Conservation (phyloP, 345 rosid species). For the Durio zibethinus region DNA sequence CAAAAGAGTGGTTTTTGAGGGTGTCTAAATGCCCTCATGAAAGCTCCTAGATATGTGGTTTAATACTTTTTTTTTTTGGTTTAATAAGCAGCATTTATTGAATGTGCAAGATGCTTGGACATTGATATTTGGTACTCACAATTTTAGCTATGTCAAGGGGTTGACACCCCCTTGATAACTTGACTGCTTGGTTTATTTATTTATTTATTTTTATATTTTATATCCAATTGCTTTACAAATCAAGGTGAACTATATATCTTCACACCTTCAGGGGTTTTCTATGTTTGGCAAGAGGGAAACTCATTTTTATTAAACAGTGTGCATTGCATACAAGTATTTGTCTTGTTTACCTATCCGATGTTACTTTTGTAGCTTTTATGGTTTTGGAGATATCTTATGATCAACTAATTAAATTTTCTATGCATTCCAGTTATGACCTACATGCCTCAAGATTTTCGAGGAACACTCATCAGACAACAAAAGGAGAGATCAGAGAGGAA, state of each 20-base stretch:
- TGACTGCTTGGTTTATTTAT: not conserved
- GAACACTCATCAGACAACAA: slow-evolving; percentile 78
- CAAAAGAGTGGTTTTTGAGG: not conserved
- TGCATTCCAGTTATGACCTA: slow-evolving; percentile 84
- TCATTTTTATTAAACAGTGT: not conserved
- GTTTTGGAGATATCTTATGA: not conserved
- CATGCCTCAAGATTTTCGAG: slow-evolving; percentile 99
- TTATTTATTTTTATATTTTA: not conserved
- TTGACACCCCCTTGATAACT: not conserved
- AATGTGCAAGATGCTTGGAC: not conserved
- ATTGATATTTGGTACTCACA: not conserved
- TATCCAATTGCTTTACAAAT: not conserved
- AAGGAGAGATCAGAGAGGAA: slow-evolving; percentile 96
- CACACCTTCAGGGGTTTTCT: not conserved
- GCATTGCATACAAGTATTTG: not conserved
- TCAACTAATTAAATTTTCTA: not conserved
- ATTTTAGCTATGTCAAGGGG: not conserved
- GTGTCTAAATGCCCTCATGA: not conserved
- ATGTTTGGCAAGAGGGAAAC: not conserved
- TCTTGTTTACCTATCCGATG: not conserved
- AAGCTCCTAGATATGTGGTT: not conserved
- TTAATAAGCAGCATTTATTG: not conserved
- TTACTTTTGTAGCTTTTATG: not conserved
- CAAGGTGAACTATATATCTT: not conserved
- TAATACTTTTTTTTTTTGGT: not conserved